Evolutionary conservation across 345 rosid genomes (phyloP).

Genomic region (Chamaenerion angustifolium): DNA sequence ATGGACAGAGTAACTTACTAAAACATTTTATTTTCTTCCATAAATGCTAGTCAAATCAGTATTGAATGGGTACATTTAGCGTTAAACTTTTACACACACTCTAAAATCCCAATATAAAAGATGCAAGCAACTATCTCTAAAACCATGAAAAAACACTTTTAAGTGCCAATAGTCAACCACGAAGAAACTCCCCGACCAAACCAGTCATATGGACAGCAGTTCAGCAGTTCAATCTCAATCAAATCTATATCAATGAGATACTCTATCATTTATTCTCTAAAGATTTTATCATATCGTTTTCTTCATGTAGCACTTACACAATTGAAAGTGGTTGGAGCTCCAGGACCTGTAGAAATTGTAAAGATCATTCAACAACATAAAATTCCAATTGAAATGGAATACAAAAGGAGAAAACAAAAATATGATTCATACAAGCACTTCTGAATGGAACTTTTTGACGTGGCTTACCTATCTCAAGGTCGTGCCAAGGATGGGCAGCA

Average conservation of each 20-base stretch:
- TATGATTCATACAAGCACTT: constrained; percentile 1
- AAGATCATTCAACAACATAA: background rate
- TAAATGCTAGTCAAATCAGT: background rate
- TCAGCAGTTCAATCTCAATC: no score
- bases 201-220: no score
- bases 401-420: background rate
- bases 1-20: constrained; percentile 2
- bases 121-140: no score
- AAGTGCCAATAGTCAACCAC: no score
- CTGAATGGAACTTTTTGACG: constrained; percentile 47
- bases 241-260: no score
- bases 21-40: background rate
- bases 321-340: constrained; percentile 70
- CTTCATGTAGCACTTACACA: constrained; percentile 34
- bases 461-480: constrained; percentile 46
- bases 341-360: constrained; percentile 47
- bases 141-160: no score
- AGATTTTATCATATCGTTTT: background rate
- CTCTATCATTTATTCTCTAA: background rate
- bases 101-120: no score
- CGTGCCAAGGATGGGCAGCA: constrained; percentile 55
- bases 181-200: no score
- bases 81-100: no score
- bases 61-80: no score
- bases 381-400: background rate